phyloP scores from a whole-genome alignment of 306 rosid genomes.

The Begonia masoniana region DNA sequence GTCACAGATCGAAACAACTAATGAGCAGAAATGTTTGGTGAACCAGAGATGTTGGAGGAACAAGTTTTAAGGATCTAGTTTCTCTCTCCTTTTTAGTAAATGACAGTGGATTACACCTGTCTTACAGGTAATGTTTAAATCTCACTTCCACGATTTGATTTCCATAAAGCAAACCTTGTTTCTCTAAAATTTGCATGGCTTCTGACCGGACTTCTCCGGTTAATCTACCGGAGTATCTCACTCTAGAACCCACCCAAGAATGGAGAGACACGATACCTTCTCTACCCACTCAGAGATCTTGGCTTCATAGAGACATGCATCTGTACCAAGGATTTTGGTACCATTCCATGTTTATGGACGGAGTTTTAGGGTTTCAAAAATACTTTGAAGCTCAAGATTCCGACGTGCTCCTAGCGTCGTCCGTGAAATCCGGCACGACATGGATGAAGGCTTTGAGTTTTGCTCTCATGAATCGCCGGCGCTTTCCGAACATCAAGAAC shows the following conservation, averaged over 20 bases:
- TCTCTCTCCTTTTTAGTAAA: not conserved
- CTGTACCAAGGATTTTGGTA: conserved; percentile 19
- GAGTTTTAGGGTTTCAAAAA: conserved; percentile 1
- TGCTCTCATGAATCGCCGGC: conserved; percentile 8
- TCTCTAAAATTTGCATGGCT: too few relatives aligned
- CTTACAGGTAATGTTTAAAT: too few relatives aligned
- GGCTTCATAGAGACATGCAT: not conserved
- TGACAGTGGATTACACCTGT: too few relatives aligned
- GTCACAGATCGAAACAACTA: too few relatives aligned
- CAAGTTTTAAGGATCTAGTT: not conserved
- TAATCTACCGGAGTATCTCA: too few relatives aligned
- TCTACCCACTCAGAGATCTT: not conserved
- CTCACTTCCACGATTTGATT: not conserved
- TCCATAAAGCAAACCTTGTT: not conserved
- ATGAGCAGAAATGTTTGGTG: too few relatives aligned
- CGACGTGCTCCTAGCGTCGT: conserved; percentile 9
- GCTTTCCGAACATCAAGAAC: not conserved
- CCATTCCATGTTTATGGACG: not conserved
- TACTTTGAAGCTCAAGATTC: not conserved
- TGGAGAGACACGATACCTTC: not conserved
- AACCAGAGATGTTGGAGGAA: too few relatives aligned
- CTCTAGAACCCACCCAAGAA: not conserved
- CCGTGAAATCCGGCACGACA: conserved; percentile 17
- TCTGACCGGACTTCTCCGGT: too few relatives aligned
- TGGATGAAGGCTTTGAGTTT: conserved; percentile 22